phyloP scores from a whole-genome alignment of 805 yeast genomes.

The Cyberlindnera lachancei region DNA sequence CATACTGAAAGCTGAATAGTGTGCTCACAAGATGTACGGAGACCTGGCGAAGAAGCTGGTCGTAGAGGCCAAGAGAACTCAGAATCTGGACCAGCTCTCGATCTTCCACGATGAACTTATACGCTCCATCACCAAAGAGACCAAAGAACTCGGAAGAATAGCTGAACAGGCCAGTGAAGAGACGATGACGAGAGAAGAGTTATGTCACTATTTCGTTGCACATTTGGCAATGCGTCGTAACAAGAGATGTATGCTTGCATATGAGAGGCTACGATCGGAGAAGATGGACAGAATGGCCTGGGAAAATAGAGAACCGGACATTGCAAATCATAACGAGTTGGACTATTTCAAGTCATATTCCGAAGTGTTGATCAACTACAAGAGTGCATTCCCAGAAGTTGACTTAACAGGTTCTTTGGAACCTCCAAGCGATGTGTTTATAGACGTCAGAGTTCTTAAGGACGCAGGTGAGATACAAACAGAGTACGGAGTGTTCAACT shows the following conservation, averaged over 20 bases:
- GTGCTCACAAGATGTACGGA: constrained; percentile 87
- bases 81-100: constrained; percentile 57
- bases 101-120: constrained; percentile 67
- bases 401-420: constrained; percentile 84
- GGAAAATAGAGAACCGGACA: constrained; percentile 53
- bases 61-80: constrained; percentile 76
- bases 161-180: constrained; percentile 6
- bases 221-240: constrained; percentile 60
- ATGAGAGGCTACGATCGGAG: constrained; percentile 64
- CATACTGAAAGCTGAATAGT: no score
- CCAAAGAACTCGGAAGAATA: constrained; percentile 44
- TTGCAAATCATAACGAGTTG: constrained; percentile 70
- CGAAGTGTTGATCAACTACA: constrained; percentile 65
- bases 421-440: constrained; percentile 88
- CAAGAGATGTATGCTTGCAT: constrained; percentile 83
- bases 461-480: constrained; percentile 98
- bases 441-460: constrained; percentile 86
- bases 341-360: constrained; percentile 68
- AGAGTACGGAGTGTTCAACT: constrained; percentile 90
- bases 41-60: constrained; percentile 79
- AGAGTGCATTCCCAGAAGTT: constrained; percentile 71
- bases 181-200: constrained; percentile 2
- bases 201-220: constrained; percentile 11
- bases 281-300: constrained; percentile 63
- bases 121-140: constrained; percentile 64